Evolutionary conservation across 257 asterid genomes (phyloP).

Genomic region (Jasminum sambac): DNA sequence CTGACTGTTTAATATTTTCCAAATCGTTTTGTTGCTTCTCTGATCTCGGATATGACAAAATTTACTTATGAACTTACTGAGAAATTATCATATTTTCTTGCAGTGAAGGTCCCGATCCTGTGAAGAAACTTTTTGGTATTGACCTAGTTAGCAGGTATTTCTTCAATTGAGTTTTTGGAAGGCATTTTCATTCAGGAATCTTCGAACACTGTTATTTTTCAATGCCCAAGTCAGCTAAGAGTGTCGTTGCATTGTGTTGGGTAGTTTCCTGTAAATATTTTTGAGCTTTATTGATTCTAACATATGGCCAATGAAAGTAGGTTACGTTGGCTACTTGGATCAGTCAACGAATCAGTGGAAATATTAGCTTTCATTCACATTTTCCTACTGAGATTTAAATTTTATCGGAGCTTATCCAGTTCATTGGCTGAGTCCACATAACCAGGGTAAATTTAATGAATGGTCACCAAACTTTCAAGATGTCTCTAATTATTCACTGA

Average conservation of each 20-base stretch:
- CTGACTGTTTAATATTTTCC: conserved; percentile 13
- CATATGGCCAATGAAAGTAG: background rate
- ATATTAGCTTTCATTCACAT: too few relatives aligned
- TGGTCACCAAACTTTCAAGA: too few relatives aligned
- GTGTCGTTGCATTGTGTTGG: background rate
- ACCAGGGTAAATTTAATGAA: too few relatives aligned
- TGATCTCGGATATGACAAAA: background rate
- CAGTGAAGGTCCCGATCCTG: conserved; percentile 75
- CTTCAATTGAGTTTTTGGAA: conserved; percentile 15
- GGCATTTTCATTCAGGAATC: background rate
- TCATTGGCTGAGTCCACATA: too few relatives aligned
- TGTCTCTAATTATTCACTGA: too few relatives aligned
- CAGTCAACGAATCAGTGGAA: background rate
- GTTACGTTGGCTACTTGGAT: conserved; percentile 2
- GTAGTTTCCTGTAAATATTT: background rate
- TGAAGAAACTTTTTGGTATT: conserved; percentile 82
- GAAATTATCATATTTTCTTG: conserved; percentile 23
- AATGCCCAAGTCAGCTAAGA: background rate
- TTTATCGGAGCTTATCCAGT: too few relatives aligned
- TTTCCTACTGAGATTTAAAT: too few relatives aligned
- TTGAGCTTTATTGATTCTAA: background rate
- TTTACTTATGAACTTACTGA: conserved; percentile 4
- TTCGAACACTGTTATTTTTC: background rate
- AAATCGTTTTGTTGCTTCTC: conserved; percentile 11
- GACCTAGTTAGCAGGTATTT: conserved; percentile 91